Conservation (phyloP, 805 yeast species). For the Ogataea trehaloabstinens region DNA sequence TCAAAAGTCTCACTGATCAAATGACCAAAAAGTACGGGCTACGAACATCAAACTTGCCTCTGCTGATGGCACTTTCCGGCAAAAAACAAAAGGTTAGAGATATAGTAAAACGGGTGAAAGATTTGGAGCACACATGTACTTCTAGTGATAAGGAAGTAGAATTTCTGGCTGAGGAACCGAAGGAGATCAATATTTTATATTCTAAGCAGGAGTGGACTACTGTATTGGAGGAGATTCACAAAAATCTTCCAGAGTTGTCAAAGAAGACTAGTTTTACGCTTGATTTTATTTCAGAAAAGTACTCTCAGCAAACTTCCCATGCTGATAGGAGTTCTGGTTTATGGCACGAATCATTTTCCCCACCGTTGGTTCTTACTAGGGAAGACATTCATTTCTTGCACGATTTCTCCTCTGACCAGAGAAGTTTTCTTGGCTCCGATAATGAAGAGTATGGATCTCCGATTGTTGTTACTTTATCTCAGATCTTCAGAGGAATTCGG, state of each 20-base stretch:
- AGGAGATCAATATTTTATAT: constrained; percentile 21
- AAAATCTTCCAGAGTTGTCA: constrained; percentile 27
- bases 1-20: constrained; percentile 24
- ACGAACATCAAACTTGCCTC: constrained; percentile 11
- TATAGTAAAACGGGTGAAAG: constrained; percentile 22
- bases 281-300: constrained; percentile 22
- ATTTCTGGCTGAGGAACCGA: not conserved
- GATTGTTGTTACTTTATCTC: constrained; percentile 18
- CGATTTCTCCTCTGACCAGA: constrained; percentile 16
- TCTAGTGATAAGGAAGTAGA: constrained; percentile 1
- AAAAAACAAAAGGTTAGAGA: constrained; percentile 30
- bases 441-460: constrained; percentile 8
- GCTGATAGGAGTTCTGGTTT: constrained; percentile 3
- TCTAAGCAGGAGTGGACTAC: constrained; percentile 30
- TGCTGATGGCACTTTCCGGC: constrained; percentile 29
- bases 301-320: constrained; percentile 10
- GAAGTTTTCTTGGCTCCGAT: constrained; percentile 17
- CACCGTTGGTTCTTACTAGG: constrained; percentile 17
- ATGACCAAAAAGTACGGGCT: constrained; percentile 21
- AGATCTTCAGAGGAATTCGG: constrained; percentile 9
- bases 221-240: constrained; percentile 21
- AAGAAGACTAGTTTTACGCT: constrained; percentile 23
- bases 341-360: constrained; percentile 19
- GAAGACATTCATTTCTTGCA: constrained; percentile 18
- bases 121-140: constrained; percentile 10